A percentile compares a stretch with the other conserved stretches of the same genome.
Evolutionary conservation across 345 rosid species (phyloP).

Genomic region (Mercurialis annua): DNA sequence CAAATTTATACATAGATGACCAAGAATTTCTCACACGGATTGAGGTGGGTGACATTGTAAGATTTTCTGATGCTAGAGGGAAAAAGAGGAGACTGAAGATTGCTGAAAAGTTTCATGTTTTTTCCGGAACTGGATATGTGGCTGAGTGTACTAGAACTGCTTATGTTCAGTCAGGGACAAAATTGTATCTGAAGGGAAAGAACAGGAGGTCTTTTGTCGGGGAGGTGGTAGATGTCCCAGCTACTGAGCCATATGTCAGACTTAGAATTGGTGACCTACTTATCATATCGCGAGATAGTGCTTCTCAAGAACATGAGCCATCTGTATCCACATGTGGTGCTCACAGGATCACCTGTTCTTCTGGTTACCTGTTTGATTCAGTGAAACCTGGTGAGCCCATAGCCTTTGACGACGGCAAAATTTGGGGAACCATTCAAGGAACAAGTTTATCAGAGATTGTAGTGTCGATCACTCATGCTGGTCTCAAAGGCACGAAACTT

Average conservation of each 20-base stretch:
- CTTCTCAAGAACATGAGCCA: conserved; percentile 25
- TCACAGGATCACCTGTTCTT: conserved; percentile 50
- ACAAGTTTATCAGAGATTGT: conserved; percentile 50
- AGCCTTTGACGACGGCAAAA: conserved; percentile 70
- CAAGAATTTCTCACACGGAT: conserved; percentile 40
- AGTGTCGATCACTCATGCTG: conserved; percentile 57
- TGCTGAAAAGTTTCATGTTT: conserved; percentile 40
- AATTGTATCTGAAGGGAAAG: conserved; percentile 42
- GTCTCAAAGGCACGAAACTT: conserved; percentile 56
- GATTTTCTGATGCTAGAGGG: conserved; percentile 53
- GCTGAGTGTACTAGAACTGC: conserved; percentile 55
- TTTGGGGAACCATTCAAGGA: conserved; percentile 60
- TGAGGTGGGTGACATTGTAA: conserved; percentile 46
- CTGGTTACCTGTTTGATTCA: conserved; percentile 57
- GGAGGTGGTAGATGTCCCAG: conserved; percentile 52
- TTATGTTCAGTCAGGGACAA: conserved; percentile 56
- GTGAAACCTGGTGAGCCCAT: conserved; percentile 62
- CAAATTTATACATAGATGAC: conserved; percentile 40
- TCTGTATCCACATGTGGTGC: conserved; percentile 28
- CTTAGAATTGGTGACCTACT: conserved; percentile 61
- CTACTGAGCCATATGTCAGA: conserved; percentile 45
- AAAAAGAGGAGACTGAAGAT: conserved; percentile 50
- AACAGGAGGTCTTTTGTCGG: conserved; percentile 45
- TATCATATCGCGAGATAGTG: conserved; percentile 42
- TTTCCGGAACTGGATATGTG: conserved; percentile 48